Conservation (phyloP, 202 grass and related monocot genomes). For the Schoenoplectus tabernaemontani region DNA sequence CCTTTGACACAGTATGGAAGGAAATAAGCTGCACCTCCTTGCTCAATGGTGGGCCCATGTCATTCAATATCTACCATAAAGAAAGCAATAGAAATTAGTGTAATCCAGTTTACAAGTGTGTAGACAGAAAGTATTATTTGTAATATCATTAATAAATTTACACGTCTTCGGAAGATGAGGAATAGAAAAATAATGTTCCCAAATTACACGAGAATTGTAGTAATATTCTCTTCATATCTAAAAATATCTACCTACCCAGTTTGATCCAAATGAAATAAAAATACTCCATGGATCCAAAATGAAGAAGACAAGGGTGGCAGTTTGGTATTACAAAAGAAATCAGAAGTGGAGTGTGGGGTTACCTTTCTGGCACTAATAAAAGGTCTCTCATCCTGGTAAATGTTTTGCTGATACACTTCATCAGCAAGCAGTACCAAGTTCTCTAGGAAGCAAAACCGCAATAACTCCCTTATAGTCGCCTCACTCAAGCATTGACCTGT, state of each 20-base stretch:
- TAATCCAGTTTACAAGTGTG: neutral
- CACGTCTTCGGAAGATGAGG: neutral
- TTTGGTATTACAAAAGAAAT: neutral
- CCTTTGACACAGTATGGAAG: slow-evolving; percentile 99
- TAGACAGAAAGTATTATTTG: neutral
- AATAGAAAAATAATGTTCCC: neutral
- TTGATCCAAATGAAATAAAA: slow-evolving; percentile 9
- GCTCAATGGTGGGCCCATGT: slow-evolving; percentile 67
- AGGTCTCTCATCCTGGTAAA: slow-evolving; percentile 92
- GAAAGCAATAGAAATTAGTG: neutral
- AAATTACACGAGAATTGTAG: neutral
- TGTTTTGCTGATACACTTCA: slow-evolving; percentile 99
- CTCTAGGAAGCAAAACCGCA: slow-evolving; percentile 78
- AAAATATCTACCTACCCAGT: neutral
- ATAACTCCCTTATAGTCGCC: slow-evolving; percentile 67
- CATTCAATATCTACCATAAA: slow-evolving; percentile 55
- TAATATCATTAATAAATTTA: neutral
- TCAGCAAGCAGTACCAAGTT: slow-evolving; percentile 88
- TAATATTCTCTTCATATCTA: neutral
- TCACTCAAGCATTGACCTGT: slow-evolving; percentile 97
- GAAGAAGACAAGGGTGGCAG: slow-evolving; percentile 7
- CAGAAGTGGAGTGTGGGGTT: neutral
- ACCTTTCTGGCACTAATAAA: slow-evolving; percentile 96
- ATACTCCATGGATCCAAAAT: neutral
- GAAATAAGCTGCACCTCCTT: slow-evolving; percentile 90